These are phyloP conservation scores for Isatis lusitanica DNA, from an alignment of 441 rosid genomes.

Conservation along the genomic window DNA sequence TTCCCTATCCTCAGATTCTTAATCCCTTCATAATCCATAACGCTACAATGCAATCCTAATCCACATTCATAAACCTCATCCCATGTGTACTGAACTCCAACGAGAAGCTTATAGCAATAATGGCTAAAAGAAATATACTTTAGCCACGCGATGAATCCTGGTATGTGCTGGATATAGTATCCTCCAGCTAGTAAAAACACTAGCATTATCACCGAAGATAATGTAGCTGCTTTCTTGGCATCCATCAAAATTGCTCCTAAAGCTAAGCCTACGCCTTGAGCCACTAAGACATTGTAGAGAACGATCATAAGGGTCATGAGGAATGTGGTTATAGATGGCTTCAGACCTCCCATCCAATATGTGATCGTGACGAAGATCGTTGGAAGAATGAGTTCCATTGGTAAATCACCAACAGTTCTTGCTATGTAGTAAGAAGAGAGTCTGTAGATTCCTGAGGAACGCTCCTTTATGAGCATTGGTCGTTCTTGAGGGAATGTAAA, in stretches of 20 bases:
- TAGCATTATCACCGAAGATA: constrained; percentile 81
- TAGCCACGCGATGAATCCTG: constrained; percentile 76
- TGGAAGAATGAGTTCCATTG: constrained; percentile 94
- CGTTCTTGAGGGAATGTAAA: constrained; percentile 89
- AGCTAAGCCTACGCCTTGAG: constrained; percentile 85
- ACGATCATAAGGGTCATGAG: constrained; percentile 58
- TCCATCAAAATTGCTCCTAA: constrained; percentile 86
- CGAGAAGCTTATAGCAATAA: constrained; percentile 78
- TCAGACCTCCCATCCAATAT: constrained; percentile 97
- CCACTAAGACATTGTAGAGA: constrained; percentile 75
- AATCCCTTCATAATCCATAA: constrained; percentile 71
- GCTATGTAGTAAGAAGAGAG: constrained; percentile 84
- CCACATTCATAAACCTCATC: constrained; percentile 66
- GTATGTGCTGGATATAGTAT: constrained; percentile 85
- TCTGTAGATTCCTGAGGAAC: constrained; percentile 85
- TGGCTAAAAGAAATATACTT: constrained; percentile 84
- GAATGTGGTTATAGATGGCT: constrained; percentile 64
- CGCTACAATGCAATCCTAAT: constrained; percentile 56
- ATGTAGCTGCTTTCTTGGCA: constrained; percentile 72
- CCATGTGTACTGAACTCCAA: constrained; percentile 67
- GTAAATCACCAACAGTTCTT: constrained; percentile 74
- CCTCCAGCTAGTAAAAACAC: constrained; percentile 82
- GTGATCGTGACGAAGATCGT: constrained; percentile 69
- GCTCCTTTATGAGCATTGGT: constrained; percentile 76
- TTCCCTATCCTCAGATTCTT: constrained; percentile 49